Evolutionary conservation across 208 protist species (phyloP).

Genomic region (Acanthamoeba triangularis): DNA sequence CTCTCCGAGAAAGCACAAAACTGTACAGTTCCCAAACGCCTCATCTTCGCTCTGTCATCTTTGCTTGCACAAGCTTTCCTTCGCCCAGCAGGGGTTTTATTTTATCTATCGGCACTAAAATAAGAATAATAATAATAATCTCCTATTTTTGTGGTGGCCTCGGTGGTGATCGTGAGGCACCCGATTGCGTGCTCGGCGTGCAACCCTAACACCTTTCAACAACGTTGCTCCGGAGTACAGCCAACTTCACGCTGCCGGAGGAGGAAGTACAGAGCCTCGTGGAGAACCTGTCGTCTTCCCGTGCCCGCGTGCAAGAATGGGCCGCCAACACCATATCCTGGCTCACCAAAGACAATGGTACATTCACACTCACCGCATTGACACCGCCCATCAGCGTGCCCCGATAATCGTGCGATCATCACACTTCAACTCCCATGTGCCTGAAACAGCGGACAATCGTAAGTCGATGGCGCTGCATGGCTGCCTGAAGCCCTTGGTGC

Average conservation of each 20-base stretch:
- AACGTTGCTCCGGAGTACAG: no score
- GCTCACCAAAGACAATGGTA: constrained; percentile 58
- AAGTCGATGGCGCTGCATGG: not conserved
- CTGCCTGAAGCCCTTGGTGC: constrained; percentile 20
- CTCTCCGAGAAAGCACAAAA: constrained; percentile 60
- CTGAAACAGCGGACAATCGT: not conserved
- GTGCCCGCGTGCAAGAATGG: constrained; percentile 41
- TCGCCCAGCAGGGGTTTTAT: no score
- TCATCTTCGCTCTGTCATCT: not conserved
- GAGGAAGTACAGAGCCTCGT: constrained; percentile 24
- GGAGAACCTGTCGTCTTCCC: not conserved
- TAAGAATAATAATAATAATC: not conserved
- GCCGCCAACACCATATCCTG: constrained; percentile 62
- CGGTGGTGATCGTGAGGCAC: not conserved
- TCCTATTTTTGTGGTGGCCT: not conserved
- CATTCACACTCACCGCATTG: no score
- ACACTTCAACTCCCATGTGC: no score
- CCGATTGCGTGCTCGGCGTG: no score
- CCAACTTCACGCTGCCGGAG: constrained; percentile 30
- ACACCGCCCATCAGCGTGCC: no score
- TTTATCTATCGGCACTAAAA: no score
- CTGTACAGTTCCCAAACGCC: not conserved
- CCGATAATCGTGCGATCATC: no score
- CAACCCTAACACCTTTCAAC: no score
- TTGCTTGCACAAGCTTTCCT: no score